Evolutionary conservation across 352 stramenopile species (phyloP).

Genomic region (Globisporangium middletonii): DNA sequence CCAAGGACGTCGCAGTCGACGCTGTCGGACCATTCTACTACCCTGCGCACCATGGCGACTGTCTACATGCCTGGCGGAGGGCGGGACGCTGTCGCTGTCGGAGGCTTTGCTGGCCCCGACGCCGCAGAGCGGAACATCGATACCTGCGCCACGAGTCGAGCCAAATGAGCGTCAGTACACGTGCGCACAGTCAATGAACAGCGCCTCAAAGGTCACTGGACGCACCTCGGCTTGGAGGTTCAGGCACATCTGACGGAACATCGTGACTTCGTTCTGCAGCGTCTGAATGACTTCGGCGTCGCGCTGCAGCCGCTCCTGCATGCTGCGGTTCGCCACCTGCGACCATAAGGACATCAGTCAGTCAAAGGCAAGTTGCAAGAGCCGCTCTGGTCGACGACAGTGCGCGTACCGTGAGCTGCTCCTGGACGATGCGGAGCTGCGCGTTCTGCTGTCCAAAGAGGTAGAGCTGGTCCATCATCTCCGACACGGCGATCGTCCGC

Average conservation of each 20-base stretch:
- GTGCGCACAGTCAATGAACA: background rate
- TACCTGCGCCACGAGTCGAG: too few relatives aligned
- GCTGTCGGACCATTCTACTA: background rate
- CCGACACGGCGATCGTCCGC: conserved; percentile 60
- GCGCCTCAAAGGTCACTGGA: background rate
- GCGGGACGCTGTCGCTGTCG: conserved; percentile 3
- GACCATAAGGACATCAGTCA: background rate
- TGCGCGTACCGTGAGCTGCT: conserved; percentile 55
- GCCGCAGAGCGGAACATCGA: background rate
- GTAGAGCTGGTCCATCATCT: conserved; percentile 79
- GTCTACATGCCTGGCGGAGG: conserved; percentile 17
- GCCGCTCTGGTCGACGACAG: background rate
- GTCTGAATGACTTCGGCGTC: conserved; percentile 53
- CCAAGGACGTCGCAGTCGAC: too few relatives aligned
- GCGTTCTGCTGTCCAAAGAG: conserved; percentile 62
- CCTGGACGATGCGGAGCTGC: conserved; percentile 49
- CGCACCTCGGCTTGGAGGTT: conserved; percentile 72
- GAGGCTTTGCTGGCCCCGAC: background rate
- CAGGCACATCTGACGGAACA: conserved; percentile 81
- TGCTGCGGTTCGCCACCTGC: conserved; percentile 55
- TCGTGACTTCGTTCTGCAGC: conserved; percentile 73
- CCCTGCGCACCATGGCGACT: background rate
- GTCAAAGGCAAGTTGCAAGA: too few relatives aligned
- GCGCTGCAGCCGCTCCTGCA: conserved; percentile 65
- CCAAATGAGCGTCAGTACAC: background rate